Evolutionary conservation across 176 grass and related monocot genomes (phyloP).

Genomic region (Oryza australiensis): DNA sequence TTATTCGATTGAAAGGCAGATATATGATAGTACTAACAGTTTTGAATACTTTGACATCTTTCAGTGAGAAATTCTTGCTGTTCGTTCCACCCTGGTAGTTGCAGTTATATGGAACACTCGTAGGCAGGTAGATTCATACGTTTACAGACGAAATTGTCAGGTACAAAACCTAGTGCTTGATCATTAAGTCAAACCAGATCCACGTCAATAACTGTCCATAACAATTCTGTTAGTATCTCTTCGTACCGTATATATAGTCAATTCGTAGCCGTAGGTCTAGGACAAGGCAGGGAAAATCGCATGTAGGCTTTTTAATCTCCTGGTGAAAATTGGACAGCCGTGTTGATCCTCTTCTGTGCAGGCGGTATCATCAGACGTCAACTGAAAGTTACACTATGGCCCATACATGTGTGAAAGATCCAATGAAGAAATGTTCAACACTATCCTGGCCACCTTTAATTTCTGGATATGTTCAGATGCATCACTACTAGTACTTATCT

Average conservation of each 20-base stretch:
- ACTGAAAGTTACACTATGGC: not conserved
- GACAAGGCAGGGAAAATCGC: not conserved
- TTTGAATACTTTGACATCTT: not conserved
- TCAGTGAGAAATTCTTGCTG: not conserved
- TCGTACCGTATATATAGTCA: not conserved
- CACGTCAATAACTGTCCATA: not conserved
- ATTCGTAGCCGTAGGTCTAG: not conserved
- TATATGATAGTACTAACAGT: not conserved
- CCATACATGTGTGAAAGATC: constrained; percentile 1
- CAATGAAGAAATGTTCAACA: not conserved
- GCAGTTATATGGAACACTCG: not conserved
- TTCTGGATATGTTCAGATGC: constrained; percentile 18
- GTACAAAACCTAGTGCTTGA: not conserved
- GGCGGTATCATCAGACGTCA: not conserved
- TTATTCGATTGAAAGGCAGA: not conserved
- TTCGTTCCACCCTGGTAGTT: not conserved
- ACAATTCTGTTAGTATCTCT: not conserved
- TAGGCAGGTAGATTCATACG: not conserved
- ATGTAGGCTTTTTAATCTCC: not conserved
- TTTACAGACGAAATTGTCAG: not conserved
- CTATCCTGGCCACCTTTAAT: not conserved
- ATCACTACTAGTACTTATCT: not conserved
- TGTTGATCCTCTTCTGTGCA: not conserved
- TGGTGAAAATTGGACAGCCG: not conserved
- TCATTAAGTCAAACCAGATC: not conserved